Evolutionary conservation across 2,329 filamentous ascomycete species (phyloP), one percentile per base, ranked within the genome.

Genomic region (Xylaria sp.): DNA sequence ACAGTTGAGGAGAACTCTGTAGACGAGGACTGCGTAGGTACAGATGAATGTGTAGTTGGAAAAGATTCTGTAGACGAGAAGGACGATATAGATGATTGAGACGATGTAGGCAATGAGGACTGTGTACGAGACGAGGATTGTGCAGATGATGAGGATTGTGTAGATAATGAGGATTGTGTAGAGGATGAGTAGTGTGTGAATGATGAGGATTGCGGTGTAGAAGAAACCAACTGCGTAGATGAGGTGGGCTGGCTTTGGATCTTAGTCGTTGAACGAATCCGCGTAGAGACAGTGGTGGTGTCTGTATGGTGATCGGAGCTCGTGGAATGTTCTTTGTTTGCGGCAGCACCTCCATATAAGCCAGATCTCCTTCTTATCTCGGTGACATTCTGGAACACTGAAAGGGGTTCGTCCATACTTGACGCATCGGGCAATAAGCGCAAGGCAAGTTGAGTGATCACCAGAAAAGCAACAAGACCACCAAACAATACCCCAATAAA

Each of bases 351-450:
- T 18, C 28, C 54, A 54, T 55, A 20, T 4, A 55, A 56, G 6
- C 54, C n/a, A 7, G 72, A 74, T 44, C 73, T 72, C 28, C 60
- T 63, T 9, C 65, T 68, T 52, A 76, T 72, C 57, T 72, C 72
- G 6, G 72, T 66, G 9, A 65, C 66, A 52, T 72, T 75, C 34
- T 72, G 63, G 32, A 66, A 61, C 6, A 18, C 23, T 52, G 71
- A 56, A 39, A 73, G 56, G 23, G 57, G 46, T 15, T 25, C 23
- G 23, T 58, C 23, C n/a, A 28, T 55, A 7, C 52, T 50, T 34
- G 73, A 73, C 13, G 64, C 70, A 23, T 76, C 63, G 18, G 79
- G 79, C 6, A 80, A 72, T 51, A 74, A 68, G 32, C 74, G 76
- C 55, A 76, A 72, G 1, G 76, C 74, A 28, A 78, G 41, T 65